Conservation (phyloP, 2,329 filamentous ascomycete species). For the Penicillium sumatraense region DNA sequence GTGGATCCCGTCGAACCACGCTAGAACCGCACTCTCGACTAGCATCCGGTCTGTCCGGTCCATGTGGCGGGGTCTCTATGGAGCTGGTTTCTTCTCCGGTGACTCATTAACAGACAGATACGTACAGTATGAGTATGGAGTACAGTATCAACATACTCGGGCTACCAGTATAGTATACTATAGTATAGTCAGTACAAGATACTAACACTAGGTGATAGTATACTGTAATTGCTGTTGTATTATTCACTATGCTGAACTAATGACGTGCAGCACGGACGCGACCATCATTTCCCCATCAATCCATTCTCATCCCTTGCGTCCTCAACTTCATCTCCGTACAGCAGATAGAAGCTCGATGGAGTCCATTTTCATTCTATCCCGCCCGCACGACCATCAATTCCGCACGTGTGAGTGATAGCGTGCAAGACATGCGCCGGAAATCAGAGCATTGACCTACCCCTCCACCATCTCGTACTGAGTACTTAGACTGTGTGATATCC, state of each 20-base stretch:
- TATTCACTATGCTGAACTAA: neutral
- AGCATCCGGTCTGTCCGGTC: constrained; percentile 1
- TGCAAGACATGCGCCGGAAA: neutral
- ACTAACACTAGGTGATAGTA: no score
- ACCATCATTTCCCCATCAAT: constrained; percentile 15
- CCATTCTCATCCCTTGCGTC: constrained; percentile 24
- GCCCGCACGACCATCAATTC: constrained; percentile 12
- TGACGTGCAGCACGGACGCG: constrained; percentile 28
- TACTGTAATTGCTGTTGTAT: neutral
- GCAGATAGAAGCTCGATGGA: no score
- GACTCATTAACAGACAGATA: neutral
- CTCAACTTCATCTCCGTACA: constrained; percentile 5
- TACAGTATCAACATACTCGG: no score
- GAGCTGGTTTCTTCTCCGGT: constrained; percentile 15
- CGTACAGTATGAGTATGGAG: neutral
- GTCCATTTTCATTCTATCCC: neutral
- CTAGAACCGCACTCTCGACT: constrained; percentile 4
- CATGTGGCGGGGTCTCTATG: constrained; percentile 26
- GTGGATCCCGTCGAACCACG: constrained; percentile 11
- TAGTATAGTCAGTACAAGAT: no score
- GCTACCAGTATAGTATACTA: no score
- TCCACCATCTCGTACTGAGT: no score
- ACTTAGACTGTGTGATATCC: no score
- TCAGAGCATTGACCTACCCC: neutral
- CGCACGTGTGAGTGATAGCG: neutral